Percentiles rank a stretch among this genome's conserved stretches.
These are phyloP conservation scores for Sugiyamaella smithiae DNA, from an alignment of 805 yeast genomes.

Conservation along the genomic window DNA sequence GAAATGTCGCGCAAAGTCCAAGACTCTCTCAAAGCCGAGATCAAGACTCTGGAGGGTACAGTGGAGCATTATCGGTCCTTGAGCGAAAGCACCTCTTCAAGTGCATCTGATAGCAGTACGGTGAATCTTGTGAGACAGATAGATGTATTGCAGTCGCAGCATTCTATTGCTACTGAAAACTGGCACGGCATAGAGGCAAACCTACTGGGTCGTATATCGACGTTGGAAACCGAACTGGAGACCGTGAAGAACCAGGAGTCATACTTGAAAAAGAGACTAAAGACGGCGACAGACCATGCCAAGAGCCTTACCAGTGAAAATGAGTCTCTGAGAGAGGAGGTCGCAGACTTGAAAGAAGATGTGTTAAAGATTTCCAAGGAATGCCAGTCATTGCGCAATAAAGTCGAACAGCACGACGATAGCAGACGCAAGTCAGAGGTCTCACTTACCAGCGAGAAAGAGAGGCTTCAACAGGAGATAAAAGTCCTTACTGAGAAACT, in stretches of 20 bases:
- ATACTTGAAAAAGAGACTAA: conserved; percentile 19
- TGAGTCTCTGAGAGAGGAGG: conserved; percentile 18
- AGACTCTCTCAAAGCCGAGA: conserved; percentile 27
- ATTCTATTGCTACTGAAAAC: conserved; percentile 70
- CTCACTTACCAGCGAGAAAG: neutral
- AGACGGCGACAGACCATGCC: conserved; percentile 14
- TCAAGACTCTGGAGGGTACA: conserved; percentile 58
- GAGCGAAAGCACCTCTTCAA: conserved; percentile 47
- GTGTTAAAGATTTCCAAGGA: conserved; percentile 6
- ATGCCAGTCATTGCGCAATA: neutral
- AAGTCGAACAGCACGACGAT: neutral
- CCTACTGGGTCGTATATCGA: conserved; percentile 47
- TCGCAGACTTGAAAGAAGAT: conserved; percentile 13
- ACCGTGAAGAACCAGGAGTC: conserved; percentile 21
- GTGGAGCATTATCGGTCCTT: conserved; percentile 66
- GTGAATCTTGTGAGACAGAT: conserved; percentile 43
- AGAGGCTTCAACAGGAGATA: neutral
- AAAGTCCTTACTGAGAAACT: conserved; percentile 5
- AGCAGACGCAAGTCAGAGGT: conserved; percentile 5
- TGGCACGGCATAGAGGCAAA: conserved; percentile 80
- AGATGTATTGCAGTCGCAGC: conserved; percentile 62
- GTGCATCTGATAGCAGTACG: conserved; percentile 31
- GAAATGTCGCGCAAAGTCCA: conserved; percentile 31
- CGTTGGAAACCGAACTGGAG: conserved; percentile 25
- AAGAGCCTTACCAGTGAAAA: conserved; percentile 16